These are phyloP conservation scores for Fomitopsis serialis DNA, from an alignment of 768 basidiomycete species.

Conservation along the genomic window DNA sequence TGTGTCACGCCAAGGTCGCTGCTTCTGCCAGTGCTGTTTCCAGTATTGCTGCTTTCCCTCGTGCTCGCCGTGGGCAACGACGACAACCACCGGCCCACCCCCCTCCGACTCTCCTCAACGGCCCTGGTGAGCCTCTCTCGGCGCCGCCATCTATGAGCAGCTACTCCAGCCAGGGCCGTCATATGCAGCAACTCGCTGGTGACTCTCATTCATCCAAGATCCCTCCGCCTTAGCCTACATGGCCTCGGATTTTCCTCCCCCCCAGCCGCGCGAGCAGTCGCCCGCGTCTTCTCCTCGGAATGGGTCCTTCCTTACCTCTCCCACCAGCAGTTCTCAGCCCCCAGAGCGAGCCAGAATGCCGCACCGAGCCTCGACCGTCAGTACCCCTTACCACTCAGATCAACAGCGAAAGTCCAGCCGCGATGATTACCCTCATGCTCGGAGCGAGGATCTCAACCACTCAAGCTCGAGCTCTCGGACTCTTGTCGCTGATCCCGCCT, in stretches of 20 bases:
- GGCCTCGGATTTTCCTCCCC: conserved; percentile 19
- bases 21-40: conserved; percentile 1
- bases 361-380: conserved; percentile 60
- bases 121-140: conserved; percentile 10
- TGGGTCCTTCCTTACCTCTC: conserved; percentile 10
- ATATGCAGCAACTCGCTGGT: conserved; percentile 16
- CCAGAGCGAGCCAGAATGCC: conserved; percentile 52
- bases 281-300: conserved; percentile 13
- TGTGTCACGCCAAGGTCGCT: background rate
- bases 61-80: conserved; percentile 4
- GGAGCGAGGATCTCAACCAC: conserved; percentile 73
- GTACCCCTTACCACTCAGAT: conserved; percentile 47
- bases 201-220: conserved; percentile 16
- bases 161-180: conserved; percentile 17
- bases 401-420: conserved; percentile 39
- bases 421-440: conserved; percentile 42
- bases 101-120: background rate
- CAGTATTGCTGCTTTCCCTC: conserved; percentile 7
- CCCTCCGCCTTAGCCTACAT: conserved; percentile 26
- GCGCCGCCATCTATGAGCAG: conserved; percentile 14
- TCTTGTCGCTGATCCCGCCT: conserved; percentile 20
- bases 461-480: conserved; percentile 16
- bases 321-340: conserved; percentile 10
- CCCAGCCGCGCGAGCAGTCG: conserved; percentile 13
- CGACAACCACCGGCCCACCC: background rate